phyloP scores from a whole-genome alignment of 169 alveolate genomes.

The Plasmodium sp. region DNA sequence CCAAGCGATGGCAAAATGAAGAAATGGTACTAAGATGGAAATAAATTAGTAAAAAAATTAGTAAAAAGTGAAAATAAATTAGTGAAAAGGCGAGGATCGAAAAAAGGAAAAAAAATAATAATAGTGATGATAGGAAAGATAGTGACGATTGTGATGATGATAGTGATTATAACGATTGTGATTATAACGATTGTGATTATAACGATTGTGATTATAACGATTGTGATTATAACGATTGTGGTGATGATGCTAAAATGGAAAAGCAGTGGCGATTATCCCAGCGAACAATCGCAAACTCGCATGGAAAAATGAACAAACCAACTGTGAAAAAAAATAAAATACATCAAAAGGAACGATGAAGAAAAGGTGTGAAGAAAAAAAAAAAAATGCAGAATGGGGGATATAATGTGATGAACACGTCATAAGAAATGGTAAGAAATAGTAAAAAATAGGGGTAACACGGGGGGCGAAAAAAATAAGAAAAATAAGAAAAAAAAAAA shows the following conservation, averaged over 20 bases:
- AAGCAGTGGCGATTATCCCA: background rate
- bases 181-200: background rate
- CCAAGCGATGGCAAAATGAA: background rate
- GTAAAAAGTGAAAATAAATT: background rate
- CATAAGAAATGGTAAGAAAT: background rate
- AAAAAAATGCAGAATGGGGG: background rate
- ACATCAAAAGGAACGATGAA: background rate
- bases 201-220: too few relatives aligned
- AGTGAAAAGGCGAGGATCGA: background rate
- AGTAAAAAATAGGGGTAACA: background rate
- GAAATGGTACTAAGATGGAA: conserved; percentile 2
- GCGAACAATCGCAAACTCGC: background rate
- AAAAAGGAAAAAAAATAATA: background rate
- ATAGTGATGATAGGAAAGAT: background rate
- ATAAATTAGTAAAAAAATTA: background rate
- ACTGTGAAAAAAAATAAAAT: background rate
- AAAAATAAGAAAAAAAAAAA: background rate
- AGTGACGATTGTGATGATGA: background rate
- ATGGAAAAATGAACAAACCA: background rate
- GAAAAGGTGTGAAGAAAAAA: background rate
- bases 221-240: background rate
- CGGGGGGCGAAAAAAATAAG: background rate
- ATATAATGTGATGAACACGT: background rate
- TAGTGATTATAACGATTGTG: background rate
- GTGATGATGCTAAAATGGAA: background rate